phyloP scores from a whole-genome alignment of 371 early-diverging fungal genomes.

The Entomophthora muscae region DNA sequence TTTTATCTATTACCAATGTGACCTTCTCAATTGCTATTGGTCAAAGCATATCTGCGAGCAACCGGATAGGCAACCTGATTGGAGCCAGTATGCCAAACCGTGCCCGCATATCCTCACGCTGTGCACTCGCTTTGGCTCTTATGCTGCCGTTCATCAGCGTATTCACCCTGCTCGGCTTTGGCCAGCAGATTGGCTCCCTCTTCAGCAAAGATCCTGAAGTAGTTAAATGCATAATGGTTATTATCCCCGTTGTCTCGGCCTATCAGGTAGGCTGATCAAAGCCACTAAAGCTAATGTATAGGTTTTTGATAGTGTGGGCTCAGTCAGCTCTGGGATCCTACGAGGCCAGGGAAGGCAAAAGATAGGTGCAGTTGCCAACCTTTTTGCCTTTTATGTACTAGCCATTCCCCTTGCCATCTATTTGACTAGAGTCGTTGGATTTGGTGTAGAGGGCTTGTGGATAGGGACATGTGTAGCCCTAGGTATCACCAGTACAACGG shows the following conservation, averaged over 20 bases:
- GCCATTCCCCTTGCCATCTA: constrained; percentile 4
- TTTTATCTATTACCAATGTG: constrained; percentile 44
- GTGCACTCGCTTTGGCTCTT: constrained; percentile 25
- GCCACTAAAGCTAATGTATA: background rate
- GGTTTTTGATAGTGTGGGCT: constrained; percentile 5
- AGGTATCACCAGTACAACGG: background rate
- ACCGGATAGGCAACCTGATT: constrained; percentile 55
- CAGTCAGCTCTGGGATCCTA: background rate
- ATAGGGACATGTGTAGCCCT: constrained; percentile 5
- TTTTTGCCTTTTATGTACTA: constrained; percentile 1
- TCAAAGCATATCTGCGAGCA: constrained; percentile 43
- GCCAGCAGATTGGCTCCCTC: constrained; percentile 18
- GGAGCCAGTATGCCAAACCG: constrained; percentile 21
- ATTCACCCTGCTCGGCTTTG: constrained; percentile 17
- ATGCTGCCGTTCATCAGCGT: constrained; percentile 21
- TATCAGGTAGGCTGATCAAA: constrained; percentile 46
- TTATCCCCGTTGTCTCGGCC: constrained; percentile 58
- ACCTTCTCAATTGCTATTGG: constrained; percentile 43
- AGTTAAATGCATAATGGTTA: constrained; percentile 35
- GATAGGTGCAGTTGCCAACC: constrained; percentile 6
- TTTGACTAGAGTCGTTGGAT: background rate
- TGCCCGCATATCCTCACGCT: constrained; percentile 14
- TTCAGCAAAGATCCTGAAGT: constrained; percentile 54
- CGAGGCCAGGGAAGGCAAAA: constrained; percentile 6
- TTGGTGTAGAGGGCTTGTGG: constrained; percentile 1